These are phyloP conservation scores for Lycium barbarum DNA, from an alignment of 257 asterid genomes.

Conservation along the genomic window DNA sequence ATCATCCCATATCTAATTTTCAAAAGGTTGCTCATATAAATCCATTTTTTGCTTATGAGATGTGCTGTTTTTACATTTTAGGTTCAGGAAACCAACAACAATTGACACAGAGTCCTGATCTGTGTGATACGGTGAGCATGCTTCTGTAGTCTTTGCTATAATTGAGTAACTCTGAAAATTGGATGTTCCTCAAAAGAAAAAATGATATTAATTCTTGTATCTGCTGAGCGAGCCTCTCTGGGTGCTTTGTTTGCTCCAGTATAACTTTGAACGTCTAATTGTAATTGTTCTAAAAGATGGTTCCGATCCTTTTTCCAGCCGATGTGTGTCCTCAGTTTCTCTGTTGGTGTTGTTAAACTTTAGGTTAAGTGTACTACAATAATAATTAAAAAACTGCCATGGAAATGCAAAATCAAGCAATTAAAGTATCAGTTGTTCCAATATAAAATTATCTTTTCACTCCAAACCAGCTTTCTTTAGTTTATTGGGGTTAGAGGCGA, in stretches of 20 bases:
- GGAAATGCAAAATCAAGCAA: background rate
- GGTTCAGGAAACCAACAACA: slow-evolving; percentile 52
- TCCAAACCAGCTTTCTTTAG: background rate
- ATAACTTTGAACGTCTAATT: background rate
- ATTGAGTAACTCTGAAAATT: background rate
- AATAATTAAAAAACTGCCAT: background rate
- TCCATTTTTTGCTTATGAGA: slow-evolving; percentile 29
- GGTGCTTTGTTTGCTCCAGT: background rate
- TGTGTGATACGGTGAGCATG: slow-evolving; percentile 37
- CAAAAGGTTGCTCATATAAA: slow-evolving; percentile 29
- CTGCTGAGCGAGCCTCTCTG: background rate
- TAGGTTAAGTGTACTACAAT: background rate
- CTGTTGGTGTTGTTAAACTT: background rate
- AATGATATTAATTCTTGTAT: slow-evolving; percentile 14
- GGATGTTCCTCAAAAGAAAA: background rate
- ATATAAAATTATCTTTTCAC: background rate
- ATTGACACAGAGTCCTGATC: slow-evolving; percentile 34
- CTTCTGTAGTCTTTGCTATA: slow-evolving; percentile 13
- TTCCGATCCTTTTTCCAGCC: background rate
- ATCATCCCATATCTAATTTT: slow-evolving; percentile 24
- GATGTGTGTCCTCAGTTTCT: background rate
- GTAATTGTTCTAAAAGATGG: background rate
- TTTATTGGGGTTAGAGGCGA: background rate
- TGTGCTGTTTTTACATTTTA: slow-evolving; percentile 41
- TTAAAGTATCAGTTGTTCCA: background rate